Conservation (phyloP, 345 rosid genomes). For the Citrus mangshanensis region DNA sequence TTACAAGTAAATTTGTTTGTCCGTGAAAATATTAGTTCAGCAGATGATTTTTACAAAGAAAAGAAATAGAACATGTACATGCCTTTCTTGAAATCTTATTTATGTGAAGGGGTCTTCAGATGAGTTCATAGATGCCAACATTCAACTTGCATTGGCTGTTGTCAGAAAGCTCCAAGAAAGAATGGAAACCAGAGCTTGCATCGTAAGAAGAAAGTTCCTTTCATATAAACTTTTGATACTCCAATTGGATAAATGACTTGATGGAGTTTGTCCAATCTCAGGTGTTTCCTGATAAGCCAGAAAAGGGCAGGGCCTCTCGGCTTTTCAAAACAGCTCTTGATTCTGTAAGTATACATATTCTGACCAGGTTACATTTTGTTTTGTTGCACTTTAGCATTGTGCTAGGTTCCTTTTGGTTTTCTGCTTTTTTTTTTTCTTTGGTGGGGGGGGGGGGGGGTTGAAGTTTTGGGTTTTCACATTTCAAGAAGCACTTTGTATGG, state of each 20-base stretch:
- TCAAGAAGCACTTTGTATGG: neutral
- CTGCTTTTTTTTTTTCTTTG: neutral
- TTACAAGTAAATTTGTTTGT: neutral
- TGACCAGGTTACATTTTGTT: neutral
- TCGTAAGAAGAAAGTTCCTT: conserved; percentile 45
- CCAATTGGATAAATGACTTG: neutral
- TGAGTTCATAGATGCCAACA: conserved; percentile 91
- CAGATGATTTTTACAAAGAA: neutral
- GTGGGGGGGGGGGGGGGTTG: too few relatives aligned
- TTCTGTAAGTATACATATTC: conserved; percentile 42
- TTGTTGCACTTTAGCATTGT: neutral
- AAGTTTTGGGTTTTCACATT: neutral
- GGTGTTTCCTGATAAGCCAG: conserved; percentile 93
- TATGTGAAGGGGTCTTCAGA: conserved; percentile 91
- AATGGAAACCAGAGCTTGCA: conserved; percentile 72
- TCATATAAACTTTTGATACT: conserved; percentile 6
- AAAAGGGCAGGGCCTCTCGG: conserved; percentile 74
- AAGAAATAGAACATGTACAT: conserved; percentile 1
- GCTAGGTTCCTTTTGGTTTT: neutral
- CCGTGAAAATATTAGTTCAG: neutral
- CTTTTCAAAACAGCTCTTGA: conserved; percentile 76
- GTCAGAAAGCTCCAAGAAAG: conserved; percentile 73
- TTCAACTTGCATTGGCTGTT: conserved; percentile 79
- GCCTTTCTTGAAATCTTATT: conserved; percentile 38
- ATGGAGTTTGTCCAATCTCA: conserved; percentile 24